Percentiles rank a stretch among this genome's conserved stretches.
phyloP scores from a whole-genome alignment of 306 rosid species.

The Trifolium subterraneum region DNA sequence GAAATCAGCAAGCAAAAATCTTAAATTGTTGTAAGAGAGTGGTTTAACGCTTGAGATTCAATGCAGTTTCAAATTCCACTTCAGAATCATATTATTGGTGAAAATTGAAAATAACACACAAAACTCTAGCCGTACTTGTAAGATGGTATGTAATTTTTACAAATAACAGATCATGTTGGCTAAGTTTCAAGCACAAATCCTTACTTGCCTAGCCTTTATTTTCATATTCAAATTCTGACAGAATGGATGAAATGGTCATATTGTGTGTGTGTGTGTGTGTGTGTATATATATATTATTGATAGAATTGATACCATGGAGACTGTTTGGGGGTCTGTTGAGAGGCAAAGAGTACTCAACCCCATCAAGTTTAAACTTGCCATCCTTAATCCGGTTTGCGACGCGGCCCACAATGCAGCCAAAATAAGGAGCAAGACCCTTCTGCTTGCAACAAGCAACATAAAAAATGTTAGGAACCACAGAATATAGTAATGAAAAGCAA shows the following conservation, averaged over 20 bases:
- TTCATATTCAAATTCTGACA: no score
- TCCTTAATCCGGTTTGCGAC: constrained; percentile 90
- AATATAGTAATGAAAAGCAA: no score
- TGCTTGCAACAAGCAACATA: constrained; percentile 45
- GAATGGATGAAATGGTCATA: no score
- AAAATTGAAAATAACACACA: background rate
- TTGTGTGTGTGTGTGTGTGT: no score
- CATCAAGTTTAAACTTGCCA: constrained; percentile 84
- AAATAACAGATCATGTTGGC: no score
- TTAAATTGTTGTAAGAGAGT: background rate
- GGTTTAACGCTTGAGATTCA: background rate
- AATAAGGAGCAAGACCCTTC: constrained; percentile 82
- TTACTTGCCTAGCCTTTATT: no score
- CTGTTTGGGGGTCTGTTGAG: constrained; percentile 87
- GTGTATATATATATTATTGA: background rate
- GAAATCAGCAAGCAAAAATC: constrained; percentile 24
- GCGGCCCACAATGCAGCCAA: constrained; percentile 96
- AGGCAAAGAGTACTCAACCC: constrained; percentile 70
- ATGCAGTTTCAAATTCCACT: constrained; percentile 11
- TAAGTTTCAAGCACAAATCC: no score
- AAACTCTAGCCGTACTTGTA: background rate
- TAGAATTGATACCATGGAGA: constrained; percentile 80
- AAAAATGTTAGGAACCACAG: background rate
- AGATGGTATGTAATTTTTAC: no score
- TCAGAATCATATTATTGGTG: constrained; percentile 27